Base-by-base conservation (phyloP, 1,284 basidiomycete genomes). In the Neonothopanus nambi region DNA sequence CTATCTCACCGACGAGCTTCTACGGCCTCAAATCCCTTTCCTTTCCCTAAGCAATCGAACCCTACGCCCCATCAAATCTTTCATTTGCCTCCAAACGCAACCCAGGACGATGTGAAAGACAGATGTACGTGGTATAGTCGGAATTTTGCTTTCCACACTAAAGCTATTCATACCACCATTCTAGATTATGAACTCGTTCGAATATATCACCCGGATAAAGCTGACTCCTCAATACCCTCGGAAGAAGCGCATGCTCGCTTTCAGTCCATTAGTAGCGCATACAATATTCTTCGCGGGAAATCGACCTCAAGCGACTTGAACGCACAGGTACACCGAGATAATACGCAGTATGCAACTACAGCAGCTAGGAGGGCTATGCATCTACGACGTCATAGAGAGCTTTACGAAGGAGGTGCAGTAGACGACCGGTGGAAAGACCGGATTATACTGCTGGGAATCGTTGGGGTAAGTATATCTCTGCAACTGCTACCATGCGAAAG, bases 41-140 rank as follows among this genome's bases (percentile, higher is more conserved):
- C 83, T 9, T 82, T 77, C 60, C 82, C 84, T 2, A 62, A 64
- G 13, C 67, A 72, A 48, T 62, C 70, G 15, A 74, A 80, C 57
- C 83, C 84, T 2, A 81, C 77, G 1, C 81, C 84, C 4, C 77
- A 83, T 63, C 79, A 85, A 64, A 82, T 87, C 36, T 85, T 87
- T 62, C 84, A 85, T 63, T 72, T 87, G 33, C 79, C 81, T 1
- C 63, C 62, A 30, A 75, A 68, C 59, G 82, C 83, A 9, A 74
- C 80, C 0, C 72, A 76, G 54, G 64, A 66, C 12, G 79, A 84
- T 55, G 77, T 85, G 57, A 87, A 87, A 64, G 71, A 75, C 17
- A 72, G 84, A 58, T 87, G 84, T 85, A 59, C 51, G 77, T 72
- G n/a, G n/a, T 24, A 53, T 41, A 30, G 48, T 26, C 30, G 2